Conservation (phyloP, 495 filamentous ascomycete species). For the Echria macrotheca region DNA sequence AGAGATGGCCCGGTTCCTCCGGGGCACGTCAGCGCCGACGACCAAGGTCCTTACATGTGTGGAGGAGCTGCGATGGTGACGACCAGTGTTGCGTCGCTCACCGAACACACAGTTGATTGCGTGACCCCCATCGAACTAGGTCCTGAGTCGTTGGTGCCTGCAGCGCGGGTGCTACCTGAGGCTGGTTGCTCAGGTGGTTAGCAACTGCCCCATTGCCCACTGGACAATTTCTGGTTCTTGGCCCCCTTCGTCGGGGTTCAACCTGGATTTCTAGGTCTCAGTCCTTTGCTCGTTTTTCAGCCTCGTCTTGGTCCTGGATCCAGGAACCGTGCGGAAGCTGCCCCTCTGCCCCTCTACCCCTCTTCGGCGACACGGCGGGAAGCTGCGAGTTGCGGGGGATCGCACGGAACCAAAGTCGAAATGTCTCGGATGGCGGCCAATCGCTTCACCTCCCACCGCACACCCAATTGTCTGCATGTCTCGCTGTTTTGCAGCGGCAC, state of each 20-base stretch:
- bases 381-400: constrained; percentile 6
- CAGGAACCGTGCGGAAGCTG: background rate
- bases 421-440: constrained; percentile 22
- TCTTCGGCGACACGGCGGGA: background rate
- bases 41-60: too few species aligned
- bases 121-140: background rate
- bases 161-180: background rate
- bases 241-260: too few species aligned
- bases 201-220: too few species aligned
- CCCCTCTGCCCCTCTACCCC: background rate
- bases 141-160: background rate
- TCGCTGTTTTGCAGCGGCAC: background rate
- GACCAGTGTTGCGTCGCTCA: background rate
- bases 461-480: background rate
- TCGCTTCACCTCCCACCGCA: constrained; percentile 16
- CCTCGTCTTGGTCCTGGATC: background rate
- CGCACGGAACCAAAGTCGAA: background rate
- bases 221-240: too few species aligned
- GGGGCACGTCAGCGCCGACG: background rate
- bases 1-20: background rate
- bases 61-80: too few species aligned
- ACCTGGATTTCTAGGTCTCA: background rate
- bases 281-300: background rate
- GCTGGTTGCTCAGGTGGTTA: background rate
- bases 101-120: background rate